Evolutionary conservation across 768 basidiomycete genomes (phyloP).

Genomic region (Rhizopogon salebrosus): DNA sequence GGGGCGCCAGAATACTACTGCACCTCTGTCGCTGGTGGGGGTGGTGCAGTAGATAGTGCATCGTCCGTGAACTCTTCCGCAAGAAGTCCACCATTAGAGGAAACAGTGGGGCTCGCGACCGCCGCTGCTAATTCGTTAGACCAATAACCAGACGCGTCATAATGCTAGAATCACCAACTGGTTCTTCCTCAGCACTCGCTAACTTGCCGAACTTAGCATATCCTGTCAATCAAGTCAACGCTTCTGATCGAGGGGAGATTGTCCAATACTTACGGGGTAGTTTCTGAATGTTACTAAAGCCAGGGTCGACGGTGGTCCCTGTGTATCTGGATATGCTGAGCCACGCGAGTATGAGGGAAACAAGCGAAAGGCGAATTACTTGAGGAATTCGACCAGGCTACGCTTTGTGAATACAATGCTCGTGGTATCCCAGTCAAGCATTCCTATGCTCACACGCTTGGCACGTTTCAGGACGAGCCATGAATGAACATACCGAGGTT

Average conservation of each 20-base stretch:
- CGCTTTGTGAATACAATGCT: conserved; percentile 79
- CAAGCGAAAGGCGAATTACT: conserved; percentile 35
- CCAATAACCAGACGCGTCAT: conserved; percentile 7
- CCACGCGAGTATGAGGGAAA: conserved; percentile 6
- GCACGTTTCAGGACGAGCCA: background rate
- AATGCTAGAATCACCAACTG: conserved; percentile 15
- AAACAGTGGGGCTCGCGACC: conserved; percentile 4
- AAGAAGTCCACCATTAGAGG: conserved; percentile 5
- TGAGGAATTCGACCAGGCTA: conserved; percentile 69
- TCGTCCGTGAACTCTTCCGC: conserved; percentile 46
- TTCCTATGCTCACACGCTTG: conserved; percentile 35
- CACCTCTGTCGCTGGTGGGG: conserved; percentile 16
- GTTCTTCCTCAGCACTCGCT: conserved; percentile 18
- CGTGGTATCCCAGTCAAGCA: conserved; percentile 78
- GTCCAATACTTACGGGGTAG: conserved; percentile 51
- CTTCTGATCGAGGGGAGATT: background rate
- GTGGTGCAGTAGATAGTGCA: conserved; percentile 55
- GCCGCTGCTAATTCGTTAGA: conserved; percentile 7
- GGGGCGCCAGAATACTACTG: background rate
- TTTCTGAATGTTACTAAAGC: conserved; percentile 68
- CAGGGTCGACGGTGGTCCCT: conserved; percentile 72
- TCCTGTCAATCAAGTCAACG: conserved; percentile 34
- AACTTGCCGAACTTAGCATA: conserved; percentile 69
- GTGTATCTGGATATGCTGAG: conserved; percentile 49
- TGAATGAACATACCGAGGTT: conserved; percentile 45